Base-by-base conservation (phyloP, 768 basidiomycete species). In the Leccinum rimulosum region DNA sequence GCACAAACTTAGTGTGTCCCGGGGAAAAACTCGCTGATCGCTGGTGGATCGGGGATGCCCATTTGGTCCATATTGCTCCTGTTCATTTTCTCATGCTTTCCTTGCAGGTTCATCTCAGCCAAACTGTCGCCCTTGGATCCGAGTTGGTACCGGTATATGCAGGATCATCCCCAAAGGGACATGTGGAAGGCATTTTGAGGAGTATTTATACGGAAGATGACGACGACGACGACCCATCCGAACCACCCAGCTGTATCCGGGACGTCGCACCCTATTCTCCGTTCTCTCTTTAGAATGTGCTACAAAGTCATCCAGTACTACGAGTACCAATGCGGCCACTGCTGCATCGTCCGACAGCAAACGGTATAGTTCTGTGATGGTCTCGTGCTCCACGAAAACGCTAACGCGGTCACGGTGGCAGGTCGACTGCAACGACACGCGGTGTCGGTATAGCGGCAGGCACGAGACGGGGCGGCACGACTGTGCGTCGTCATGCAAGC, bases 381-480 rank as follows among this genome's bases (percentile, higher is more conserved):
- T 25, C 25, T 48, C 12, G 19, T n/a, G 19, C 30, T 17, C 6
- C 33, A 47, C 27, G 25, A 47, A 56, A 47, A 45, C 5, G 54
- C 49, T 54, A 17, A 51, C 31, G 17, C 14, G 55, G 49, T 55
- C 17, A 51, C 27, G n/a, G n/a, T 50, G 50, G 11, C 55, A 85
- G 84, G 71, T 85, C 15, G 84, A 84, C 61, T 85, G 84, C 61
- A 75, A 78, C 51, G 56, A 56, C 2, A 54, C 59, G 28, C 60
- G 63, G 7, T 84, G 84, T 56, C 70, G 66, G 8, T 66, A 75
- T 56, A 85, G 84, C 59, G 22, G 51, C 9, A 63, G 36, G 35
- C 82, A 83, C 58, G 66, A 55, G 9, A 58, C 45, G 1, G 47
- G 31, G 12, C 3, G 27, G 1, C 82, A 83, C 55, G 60, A 76